Evolutionary conservation across 164 flowering plant species (phyloP), one percentile per base, ranked within the genome.

Genomic region (Stephania cephalantha): DNA sequence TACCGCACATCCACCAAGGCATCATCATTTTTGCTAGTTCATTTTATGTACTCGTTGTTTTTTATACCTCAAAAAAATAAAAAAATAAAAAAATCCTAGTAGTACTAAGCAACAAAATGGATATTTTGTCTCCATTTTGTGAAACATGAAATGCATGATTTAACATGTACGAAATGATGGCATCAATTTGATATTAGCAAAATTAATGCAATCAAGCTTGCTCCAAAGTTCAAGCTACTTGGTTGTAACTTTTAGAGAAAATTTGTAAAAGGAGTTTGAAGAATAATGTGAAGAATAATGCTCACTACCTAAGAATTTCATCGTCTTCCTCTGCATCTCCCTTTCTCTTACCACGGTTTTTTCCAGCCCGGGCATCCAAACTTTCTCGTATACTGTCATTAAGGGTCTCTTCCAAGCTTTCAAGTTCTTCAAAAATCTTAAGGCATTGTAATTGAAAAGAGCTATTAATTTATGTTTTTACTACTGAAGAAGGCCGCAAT

Each of bases 361-460:
- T 58, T 20, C 65, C 22, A 18, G 65, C 65, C 1, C 65, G 65
- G n/a, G 22, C 65, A 58, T 20, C 65, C 69, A 91, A 1, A 71
- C 99, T 96, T 86, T 96, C 99, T 76, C 86, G 86, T 68, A 94
- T 96, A 82, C 98, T 96, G 67, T 96, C 99, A 84, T 96, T 96
- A 61, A 96, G 70, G 29, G 99, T 96, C 85, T 96, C 98, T 79
- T 96, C 99, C 84, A 96, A 83, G 82, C 85, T 96, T 72, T 96
- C 99, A 79, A 96, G 91, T 82, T 96, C 99, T 82, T 96, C 99
- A 87, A 89, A 29, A 9, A 96, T 82, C 99, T 96, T 2, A 35
- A 77, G 71, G 29, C 46, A 83, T 72, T 8, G 69, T 67, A 76
- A 20, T 58, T 25, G 25, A 25, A 25, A 64, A 65, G 73, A 46